Evolutionary conservation across 2,329 filamentous ascomycete genomes (phyloP).

Genomic region (Aspergillus cejpii): DNA sequence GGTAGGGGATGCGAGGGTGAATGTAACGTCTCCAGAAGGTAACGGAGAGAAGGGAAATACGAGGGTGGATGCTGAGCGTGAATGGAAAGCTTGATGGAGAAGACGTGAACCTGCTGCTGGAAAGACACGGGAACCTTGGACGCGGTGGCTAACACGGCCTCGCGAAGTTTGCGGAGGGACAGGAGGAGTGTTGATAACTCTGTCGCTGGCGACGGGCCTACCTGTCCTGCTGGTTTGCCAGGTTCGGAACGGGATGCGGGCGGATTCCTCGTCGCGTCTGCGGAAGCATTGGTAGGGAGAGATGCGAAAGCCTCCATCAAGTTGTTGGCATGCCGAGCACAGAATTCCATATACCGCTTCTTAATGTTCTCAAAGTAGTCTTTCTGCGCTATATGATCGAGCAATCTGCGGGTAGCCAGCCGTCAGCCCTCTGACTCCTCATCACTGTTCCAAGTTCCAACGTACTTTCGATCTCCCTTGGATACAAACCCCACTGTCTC

Average conservation of each 20-base stretch:
- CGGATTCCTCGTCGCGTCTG: constrained; percentile 37
- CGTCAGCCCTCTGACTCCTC: constrained; percentile 2
- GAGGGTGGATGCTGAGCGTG: constrained; percentile 76
- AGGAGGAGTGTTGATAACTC: constrained; percentile 69
- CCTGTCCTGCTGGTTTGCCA: constrained; percentile 17
- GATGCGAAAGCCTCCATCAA: constrained; percentile 69
- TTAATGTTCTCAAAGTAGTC: constrained; percentile 81
- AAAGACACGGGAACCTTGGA: constrained; percentile 71
- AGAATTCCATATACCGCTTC: constrained; percentile 83
- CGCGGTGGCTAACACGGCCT: constrained; percentile 69
- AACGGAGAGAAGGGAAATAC: constrained; percentile 78
- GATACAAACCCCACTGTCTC: constrained; percentile 79
- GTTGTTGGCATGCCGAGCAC: constrained; percentile 65
- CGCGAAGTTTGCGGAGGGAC: constrained; percentile 83
- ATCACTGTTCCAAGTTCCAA: not conserved
- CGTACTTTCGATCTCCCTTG: constrained; percentile 79
- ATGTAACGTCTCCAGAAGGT: constrained; percentile 69
- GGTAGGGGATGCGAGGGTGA: constrained; percentile 58
- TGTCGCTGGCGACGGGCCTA: constrained; percentile 45
- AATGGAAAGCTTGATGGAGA: constrained; percentile 78
- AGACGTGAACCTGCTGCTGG: constrained; percentile 81
- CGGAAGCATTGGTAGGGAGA: constrained; percentile 42
- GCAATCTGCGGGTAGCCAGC: constrained; percentile 48
- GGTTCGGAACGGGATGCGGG: constrained; percentile 26
- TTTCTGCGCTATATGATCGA: constrained; percentile 72